These are phyloP conservation scores for Ganoderma multipileum DNA, from an alignment of 1,284 basidiomycete species.

Conservation along the genomic window DNA sequence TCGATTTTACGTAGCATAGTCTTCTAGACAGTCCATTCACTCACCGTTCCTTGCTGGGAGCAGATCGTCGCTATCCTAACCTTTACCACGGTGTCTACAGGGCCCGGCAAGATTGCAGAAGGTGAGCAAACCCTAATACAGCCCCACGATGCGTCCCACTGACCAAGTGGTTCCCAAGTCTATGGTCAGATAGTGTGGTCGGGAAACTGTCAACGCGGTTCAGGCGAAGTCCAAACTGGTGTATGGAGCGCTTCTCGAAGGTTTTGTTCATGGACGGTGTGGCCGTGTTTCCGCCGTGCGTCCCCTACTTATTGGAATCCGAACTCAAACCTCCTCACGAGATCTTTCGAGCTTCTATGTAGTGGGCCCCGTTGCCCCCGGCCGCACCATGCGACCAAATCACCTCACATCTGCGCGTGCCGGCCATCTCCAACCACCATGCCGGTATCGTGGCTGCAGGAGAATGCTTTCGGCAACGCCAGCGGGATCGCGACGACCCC, in stretches of 20 bases:
- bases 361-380: background rate
- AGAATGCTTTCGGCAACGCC: no score
- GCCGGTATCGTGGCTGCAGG: no score
- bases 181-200: background rate
- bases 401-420: no score
- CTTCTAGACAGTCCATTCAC: no score
- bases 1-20: no score
- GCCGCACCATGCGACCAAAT: background rate
- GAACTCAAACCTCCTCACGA: background rate
- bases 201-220: no score
- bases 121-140: background rate
- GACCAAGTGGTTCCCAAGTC: background rate
- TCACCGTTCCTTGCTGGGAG: no score
- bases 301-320: background rate
- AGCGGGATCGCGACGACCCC: no score
- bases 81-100: background rate
- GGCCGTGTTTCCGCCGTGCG: background rate
- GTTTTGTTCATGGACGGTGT: background rate
- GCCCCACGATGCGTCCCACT: background rate
- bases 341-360: background rate
- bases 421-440: no score
- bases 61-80: background rate
- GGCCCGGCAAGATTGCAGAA: background rate
- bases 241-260: no score
- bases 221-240: no score